Evolutionary conservation across 139 green algal species (phyloP).

Genomic region (Helicosporidium sp.): DNA sequence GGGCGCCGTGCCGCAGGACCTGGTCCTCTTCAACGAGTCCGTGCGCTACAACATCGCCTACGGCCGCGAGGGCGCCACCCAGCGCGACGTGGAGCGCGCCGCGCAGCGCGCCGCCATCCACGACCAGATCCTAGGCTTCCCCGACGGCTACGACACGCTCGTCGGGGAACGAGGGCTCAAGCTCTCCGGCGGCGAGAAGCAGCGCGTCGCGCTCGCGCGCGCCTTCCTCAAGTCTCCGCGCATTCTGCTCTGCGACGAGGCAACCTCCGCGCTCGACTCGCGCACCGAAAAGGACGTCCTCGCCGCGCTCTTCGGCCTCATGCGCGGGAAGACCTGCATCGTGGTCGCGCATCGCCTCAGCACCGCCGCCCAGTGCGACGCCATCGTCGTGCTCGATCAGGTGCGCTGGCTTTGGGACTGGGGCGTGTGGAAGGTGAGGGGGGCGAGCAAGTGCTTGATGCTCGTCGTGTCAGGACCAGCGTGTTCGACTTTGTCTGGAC

Average conservation of each 20-base stretch:
- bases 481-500: neutral
- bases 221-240: slow-evolving; percentile 53
- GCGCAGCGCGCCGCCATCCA: slow-evolving; percentile 43
- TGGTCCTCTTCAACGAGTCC: slow-evolving; percentile 91
- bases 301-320: slow-evolving; percentile 20
- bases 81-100: slow-evolving; percentile 28
- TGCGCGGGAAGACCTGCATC: slow-evolving; percentile 62
- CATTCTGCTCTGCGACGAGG: slow-evolving; percentile 80
- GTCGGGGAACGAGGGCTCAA: slow-evolving; percentile 84
- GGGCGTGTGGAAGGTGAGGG: neutral
- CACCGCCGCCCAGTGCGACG: slow-evolving; percentile 69
- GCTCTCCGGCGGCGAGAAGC: slow-evolving; percentile 85
- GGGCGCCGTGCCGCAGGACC: slow-evolving; percentile 52
- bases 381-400: slow-evolving; percentile 72
- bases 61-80: slow-evolving; percentile 36
- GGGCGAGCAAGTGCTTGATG: neutral
- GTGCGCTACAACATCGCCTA: slow-evolving; percentile 82
- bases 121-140: slow-evolving; percentile 67
- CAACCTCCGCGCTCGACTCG: slow-evolving; percentile 73
- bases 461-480: neutral
- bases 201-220: slow-evolving; percentile 74
- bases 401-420: neutral
- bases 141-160: slow-evolving; percentile 72
- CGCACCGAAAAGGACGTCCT: slow-evolving; percentile 43
- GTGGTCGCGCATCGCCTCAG: slow-evolving; percentile 88